Evolutionary conservation across 306 rosid genomes (phyloP).

Genomic region (Dryas drummondii): DNA sequence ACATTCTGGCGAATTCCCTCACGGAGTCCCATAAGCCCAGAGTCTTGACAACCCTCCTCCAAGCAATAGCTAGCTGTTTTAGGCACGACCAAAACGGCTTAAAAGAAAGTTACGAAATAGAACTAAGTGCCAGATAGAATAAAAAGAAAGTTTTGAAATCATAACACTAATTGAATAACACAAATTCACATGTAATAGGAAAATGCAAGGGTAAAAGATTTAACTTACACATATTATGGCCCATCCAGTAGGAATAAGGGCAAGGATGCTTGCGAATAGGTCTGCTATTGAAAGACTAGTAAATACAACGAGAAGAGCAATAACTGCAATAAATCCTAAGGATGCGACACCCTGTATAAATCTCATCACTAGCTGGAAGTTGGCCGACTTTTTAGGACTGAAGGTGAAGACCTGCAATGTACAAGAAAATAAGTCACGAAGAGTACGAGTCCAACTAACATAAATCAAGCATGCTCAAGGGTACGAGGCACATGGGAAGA

Average conservation of each 20-base stretch:
- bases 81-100: slow-evolving; percentile 13
- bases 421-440: slow-evolving; percentile 14
- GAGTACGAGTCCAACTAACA: background rate
- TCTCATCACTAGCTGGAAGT: slow-evolving; percentile 74
- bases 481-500: slow-evolving; percentile 8
- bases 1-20: slow-evolving; percentile 90
- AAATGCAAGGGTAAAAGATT: background rate
- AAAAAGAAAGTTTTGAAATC: background rate
- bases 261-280: slow-evolving; percentile 82
- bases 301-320: slow-evolving; percentile 61
- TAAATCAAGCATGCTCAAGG: background rate
- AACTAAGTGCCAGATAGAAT: too few relatives aligned
- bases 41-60: slow-evolving; percentile 61
- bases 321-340: slow-evolving; percentile 62
- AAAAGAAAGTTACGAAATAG: background rate
- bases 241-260: slow-evolving; percentile 92
- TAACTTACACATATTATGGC: slow-evolving; percentile 78
- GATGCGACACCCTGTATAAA: slow-evolving; percentile 76
- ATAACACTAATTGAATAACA: background rate
- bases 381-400: slow-evolving; percentile 68
- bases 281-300: slow-evolving; percentile 66
- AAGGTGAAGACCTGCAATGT: slow-evolving; percentile 72
- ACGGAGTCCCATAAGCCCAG: slow-evolving; percentile 93
- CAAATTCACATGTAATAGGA: background rate
- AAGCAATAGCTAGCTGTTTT: slow-evolving; percentile 77